Evolutionary conservation across 768 basidiomycete genomes (phyloP).

Genomic region (Mycena belliarum): DNA sequence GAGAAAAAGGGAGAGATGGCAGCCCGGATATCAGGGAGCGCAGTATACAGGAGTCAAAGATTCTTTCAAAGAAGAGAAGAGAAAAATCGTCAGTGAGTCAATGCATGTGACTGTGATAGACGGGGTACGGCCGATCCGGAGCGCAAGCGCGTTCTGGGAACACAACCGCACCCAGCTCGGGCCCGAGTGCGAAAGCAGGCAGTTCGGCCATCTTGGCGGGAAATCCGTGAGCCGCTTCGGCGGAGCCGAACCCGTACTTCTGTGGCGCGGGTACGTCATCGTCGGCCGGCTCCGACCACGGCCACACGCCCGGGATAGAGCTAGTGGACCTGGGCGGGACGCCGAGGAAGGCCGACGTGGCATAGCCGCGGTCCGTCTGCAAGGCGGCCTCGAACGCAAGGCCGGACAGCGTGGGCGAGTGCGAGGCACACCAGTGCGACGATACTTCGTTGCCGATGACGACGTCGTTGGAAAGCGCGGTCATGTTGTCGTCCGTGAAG

Average conservation of each 20-base stretch:
- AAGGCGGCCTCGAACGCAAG: constrained; percentile 17
- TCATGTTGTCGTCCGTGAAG: constrained; percentile 47
- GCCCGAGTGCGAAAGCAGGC: not conserved
- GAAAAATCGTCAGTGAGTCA: constrained; percentile 20
- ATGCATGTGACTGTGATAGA: not conserved
- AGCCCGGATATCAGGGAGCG: not conserved
- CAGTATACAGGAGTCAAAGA: constrained; percentile 15
- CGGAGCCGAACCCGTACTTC: constrained; percentile 2
- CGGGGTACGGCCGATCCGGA: not conserved
- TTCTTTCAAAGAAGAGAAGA: constrained; percentile 9
- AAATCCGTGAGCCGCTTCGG: not conserved
- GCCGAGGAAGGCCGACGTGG: not conserved
- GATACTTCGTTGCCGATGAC: constrained; percentile 3
- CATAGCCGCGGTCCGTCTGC: not conserved
- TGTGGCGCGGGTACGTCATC: not conserved
- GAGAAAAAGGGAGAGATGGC: not conserved
- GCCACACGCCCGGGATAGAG: not conserved
- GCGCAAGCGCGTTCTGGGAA: not conserved
- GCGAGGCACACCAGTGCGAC: constrained; percentile 9
- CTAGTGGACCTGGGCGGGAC: not conserved
- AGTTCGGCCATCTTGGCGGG: not conserved
- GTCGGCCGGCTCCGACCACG: not conserved
- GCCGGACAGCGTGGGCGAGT: constrained; percentile 15
- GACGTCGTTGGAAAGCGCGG: constrained; percentile 12
- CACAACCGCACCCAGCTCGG: not conserved